Base-by-base conservation (phyloP, 1,284 basidiomycete species). In the Microbotryum scabiosae region DNA sequence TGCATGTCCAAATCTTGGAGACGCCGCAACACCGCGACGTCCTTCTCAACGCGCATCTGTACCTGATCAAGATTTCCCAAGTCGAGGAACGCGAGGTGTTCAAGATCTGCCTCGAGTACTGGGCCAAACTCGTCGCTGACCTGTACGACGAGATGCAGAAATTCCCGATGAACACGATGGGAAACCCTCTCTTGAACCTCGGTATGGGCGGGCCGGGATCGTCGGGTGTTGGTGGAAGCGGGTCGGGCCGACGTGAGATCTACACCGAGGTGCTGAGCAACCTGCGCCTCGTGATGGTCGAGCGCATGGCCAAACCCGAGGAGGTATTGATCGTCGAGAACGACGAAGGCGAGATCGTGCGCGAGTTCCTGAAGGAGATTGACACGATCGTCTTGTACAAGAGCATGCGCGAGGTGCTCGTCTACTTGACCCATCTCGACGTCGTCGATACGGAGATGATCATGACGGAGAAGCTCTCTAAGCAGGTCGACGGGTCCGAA, bases 311-410 rank as follows among this genome's bases (percentile, higher is more conserved):
- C 70, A 99, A 98, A 77, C 96, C 96, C 14, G 96, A 99, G 76
- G 96, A 99, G 82, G 91, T 91, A 65, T 80, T 99, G 55, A 92
- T 99, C 68, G 96, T 98, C 36, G 96, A 98, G 77, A 98, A 98
- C 74, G 96, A 99, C 71, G 96, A 99, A 76, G 96, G 96, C 66
- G 96, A 98, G 80, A 97, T 98, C 68, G 96, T 99, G 26, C 85
- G 96, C 66, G 96, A 99, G 76, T 97, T 98, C 76, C 90, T 99
- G 88, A 98, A 98, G 79, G 96, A 99, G 79, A 88, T 82, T 73
- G 96, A 99, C 75, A 98, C 96, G 51, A 97, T 98, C 71, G 93
- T 97, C 43, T 81, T 99, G 30, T 99, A 98, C 82, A 98, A 99
- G 81, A 88, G 87, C 56, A 98, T 99, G 93, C 86, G 94, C 68